These are phyloP conservation scores for Cucurbita maxima DNA, from an alignment of 306 rosid genomes.

Conservation along the genomic window DNA sequence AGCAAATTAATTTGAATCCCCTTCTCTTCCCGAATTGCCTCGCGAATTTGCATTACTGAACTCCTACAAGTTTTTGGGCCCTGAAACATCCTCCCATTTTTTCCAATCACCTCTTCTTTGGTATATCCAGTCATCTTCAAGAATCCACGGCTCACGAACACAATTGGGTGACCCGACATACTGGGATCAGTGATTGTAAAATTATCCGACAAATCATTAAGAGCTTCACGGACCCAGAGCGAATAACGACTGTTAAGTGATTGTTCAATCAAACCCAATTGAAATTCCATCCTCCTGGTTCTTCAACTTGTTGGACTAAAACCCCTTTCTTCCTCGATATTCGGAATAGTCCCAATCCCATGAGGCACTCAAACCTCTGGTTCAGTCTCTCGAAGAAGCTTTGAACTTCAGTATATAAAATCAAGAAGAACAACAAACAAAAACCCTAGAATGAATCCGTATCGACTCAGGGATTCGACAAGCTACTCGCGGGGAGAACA, in stretches of 20 bases:
- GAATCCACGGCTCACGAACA: slow-evolving; percentile 72
- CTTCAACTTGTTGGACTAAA: slow-evolving; percentile 4
- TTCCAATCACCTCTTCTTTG: slow-evolving; percentile 53
- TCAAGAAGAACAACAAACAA: neutral
- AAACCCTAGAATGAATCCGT: neutral
- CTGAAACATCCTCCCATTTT: slow-evolving; percentile 52
- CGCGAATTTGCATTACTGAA: slow-evolving; percentile 58
- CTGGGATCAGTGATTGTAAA: slow-evolving; percentile 80
- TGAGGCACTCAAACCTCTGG: slow-evolving; percentile 28
- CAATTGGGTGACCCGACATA: slow-evolving; percentile 66
- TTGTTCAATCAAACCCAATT: slow-evolving; percentile 21
- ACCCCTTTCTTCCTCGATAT: slow-evolving; percentile 20
- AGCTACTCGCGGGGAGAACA: neutral
- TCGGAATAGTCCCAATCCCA: slow-evolving; percentile 64
- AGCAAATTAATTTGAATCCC: slow-evolving; percentile 33
- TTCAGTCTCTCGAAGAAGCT: neutral
- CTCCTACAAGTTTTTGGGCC: slow-evolving; percentile 55
- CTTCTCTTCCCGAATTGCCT: slow-evolving; percentile 69
- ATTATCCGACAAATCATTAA: slow-evolving; percentile 44
- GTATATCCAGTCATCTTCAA: slow-evolving; percentile 65
- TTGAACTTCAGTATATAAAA: neutral
- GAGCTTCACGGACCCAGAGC: slow-evolving; percentile 35
- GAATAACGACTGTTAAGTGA: slow-evolving; percentile 47
- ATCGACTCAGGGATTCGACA: neutral
- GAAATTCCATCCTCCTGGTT: slow-evolving; percentile 33